Conservation (phyloP, 306 rosid species). For the Lotus japonicus region DNA sequence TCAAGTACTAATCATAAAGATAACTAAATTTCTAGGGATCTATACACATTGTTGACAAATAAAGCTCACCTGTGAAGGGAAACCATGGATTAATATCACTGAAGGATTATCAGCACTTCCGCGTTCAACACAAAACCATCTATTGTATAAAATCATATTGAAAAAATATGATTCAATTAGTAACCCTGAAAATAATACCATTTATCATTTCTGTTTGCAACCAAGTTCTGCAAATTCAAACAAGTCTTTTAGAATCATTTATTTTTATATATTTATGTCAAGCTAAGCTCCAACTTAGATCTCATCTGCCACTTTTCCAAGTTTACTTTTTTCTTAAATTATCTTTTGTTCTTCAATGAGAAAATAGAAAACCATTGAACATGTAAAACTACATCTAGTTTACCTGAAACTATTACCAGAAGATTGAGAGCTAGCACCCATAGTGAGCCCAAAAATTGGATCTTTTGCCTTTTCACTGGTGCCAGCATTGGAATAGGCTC, state of each 20-base stretch:
- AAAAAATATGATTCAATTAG: constrained; percentile 42
- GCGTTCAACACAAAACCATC: constrained; percentile 89
- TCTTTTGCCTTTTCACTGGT: constrained; percentile 80
- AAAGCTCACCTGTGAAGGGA: constrained; percentile 80
- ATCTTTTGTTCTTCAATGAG: not conserved
- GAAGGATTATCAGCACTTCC: constrained; percentile 74
- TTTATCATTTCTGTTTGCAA: constrained; percentile 26
- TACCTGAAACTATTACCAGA: constrained; percentile 62
- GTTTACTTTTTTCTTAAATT: not conserved
- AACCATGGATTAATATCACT: constrained; percentile 79
- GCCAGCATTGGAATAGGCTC: constrained; percentile 53
- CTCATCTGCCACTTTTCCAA: not conserved
- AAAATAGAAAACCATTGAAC: constrained; percentile 7
- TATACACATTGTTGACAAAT: not conserved
- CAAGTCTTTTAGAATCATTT: not conserved
- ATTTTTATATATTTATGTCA: too few species aligned
- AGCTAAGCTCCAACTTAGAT: not conserved
- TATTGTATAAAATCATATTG: constrained; percentile 55
- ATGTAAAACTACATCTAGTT: not conserved
- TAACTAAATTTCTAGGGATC: not conserved
- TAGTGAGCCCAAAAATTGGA: constrained; percentile 76
- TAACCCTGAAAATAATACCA: constrained; percentile 40
- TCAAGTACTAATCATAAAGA: too few species aligned
- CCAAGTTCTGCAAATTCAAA: not conserved
- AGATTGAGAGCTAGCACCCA: constrained; percentile 73